Evolutionary conservation across 192 early-diverging fungal species (phyloP).

Genomic region (Linnemannia hyalina): DNA sequence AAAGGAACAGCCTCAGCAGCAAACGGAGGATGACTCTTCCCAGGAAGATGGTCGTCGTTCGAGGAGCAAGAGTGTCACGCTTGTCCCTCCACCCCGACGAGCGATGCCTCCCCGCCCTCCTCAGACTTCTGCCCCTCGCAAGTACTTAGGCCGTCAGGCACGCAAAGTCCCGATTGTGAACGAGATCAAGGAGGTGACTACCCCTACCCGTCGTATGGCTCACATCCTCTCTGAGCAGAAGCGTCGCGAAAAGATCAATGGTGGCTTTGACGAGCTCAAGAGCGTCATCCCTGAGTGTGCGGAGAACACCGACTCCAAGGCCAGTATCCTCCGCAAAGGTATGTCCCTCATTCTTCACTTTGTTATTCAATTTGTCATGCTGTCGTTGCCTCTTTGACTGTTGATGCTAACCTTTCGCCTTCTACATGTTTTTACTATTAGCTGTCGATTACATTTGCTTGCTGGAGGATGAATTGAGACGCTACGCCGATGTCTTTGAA

Average conservation of each 20-base stretch:
- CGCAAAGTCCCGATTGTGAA: conserved; percentile 18
- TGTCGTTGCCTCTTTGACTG: background rate
- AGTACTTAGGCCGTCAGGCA: conserved; percentile 35
- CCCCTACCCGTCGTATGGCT: conserved; percentile 55
- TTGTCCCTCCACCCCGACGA: conserved; percentile 29
- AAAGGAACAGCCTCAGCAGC: conserved; percentile 5
- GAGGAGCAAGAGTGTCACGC: conserved; percentile 8
- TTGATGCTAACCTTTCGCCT: background rate
- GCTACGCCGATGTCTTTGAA: conserved; percentile 9
- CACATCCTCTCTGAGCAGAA: conserved; percentile 62
- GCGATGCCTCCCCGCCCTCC: conserved; percentile 24
- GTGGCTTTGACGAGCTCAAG: conserved; percentile 57
- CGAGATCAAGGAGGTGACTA: conserved; percentile 26
- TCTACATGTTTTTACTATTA: background rate
- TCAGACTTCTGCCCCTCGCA: conserved; percentile 29
- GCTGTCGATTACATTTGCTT: conserved; percentile 13
- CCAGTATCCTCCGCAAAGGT: conserved; percentile 33
- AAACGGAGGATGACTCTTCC: background rate
- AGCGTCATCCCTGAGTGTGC: conserved; percentile 50
- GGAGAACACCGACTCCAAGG: conserved; percentile 36
- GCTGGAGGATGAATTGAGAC: conserved; percentile 7
- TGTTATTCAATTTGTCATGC: background rate
- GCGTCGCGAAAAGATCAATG: conserved; percentile 60
- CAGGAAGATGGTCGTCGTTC: conserved; percentile 7
- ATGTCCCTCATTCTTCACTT: background rate